Evolutionary conservation across 1,284 basidiomycete species (phyloP).

Genomic region (Ganoderma leucocontextum): DNA sequence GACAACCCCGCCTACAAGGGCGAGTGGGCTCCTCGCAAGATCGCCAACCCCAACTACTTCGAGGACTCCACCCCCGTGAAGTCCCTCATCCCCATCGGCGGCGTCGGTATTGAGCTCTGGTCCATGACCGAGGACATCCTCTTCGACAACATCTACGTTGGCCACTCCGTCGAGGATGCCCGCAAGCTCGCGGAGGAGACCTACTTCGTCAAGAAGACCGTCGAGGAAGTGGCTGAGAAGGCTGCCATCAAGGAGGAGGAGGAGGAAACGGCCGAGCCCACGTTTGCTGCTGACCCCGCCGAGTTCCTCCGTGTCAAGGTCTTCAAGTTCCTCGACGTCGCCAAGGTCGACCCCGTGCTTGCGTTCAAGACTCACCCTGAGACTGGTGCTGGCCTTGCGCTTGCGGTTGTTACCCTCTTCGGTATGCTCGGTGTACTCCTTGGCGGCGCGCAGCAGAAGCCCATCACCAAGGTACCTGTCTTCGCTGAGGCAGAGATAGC

Average conservation of each 20-base stretch:
- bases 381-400: slow-evolving; percentile 80
- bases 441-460: slow-evolving; percentile 75
- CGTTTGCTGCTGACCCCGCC: slow-evolving; percentile 78
- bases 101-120: slow-evolving; percentile 97
- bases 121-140: slow-evolving; percentile 98
- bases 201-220: slow-evolving; percentile 82
- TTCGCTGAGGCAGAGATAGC: not conserved
- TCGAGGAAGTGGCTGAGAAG: slow-evolving; percentile 66
- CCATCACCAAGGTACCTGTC: slow-evolving; percentile 63
- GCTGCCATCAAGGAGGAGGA: slow-evolving; percentile 52
- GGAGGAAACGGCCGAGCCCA: slow-evolving; percentile 56
- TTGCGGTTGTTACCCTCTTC: slow-evolving; percentile 79
- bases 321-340: slow-evolving; percentile 76
- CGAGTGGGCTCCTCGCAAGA: slow-evolving; percentile 91
- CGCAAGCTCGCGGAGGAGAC: slow-evolving; percentile 84
- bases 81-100: slow-evolving; percentile 86
- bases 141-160: slow-evolving; percentile 95
- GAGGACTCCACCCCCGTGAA: slow-evolving; percentile 90
- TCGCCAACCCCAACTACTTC: slow-evolving; percentile 92
- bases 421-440: slow-evolving; percentile 85
- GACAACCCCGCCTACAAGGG: slow-evolving; percentile 99
- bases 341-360: slow-evolving; percentile 73
- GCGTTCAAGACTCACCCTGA: slow-evolving; percentile 88
- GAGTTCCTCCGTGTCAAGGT: slow-evolving; percentile 83
- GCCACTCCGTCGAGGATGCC: slow-evolving; percentile 87